Evolutionary conservation across 1,284 basidiomycete genomes (phyloP), one percentile per base, ranked within the genome.

Genomic region (Cutaneotrichosporon cutaneum): DNA sequence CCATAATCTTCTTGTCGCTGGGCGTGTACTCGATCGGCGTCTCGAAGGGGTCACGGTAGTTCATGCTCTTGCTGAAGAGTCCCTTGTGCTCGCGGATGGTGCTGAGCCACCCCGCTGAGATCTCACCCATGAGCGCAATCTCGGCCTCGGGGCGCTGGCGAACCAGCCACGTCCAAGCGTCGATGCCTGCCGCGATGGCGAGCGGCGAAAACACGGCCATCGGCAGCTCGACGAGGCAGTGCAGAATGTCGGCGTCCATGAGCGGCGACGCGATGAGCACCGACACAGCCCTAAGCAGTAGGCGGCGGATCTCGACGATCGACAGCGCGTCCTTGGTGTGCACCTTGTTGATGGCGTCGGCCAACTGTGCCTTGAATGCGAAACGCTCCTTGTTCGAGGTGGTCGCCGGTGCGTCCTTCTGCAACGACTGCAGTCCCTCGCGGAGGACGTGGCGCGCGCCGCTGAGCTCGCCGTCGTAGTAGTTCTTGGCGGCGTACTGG

Each of bases 131-230:
- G 30, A 98, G 79, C 8, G 79, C 88, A 76, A 90, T 83, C 74
- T 89, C 87, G 26, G 86, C 82, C 59, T 87, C 85, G 0, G 92
- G 89, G 59, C 91, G 87, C 73, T 94, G 90, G 18, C 91, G 87
- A 54, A 98, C 90, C 0, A 98, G 83, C 95, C 94, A 98, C 2
- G 90, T 92, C 96, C 96, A 99, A 5, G 92, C 89, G 75, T 97
- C 93, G 55, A 94, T 89, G 0, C 92, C 94, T 1, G 90, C 86
- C 10, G 89, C 85, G 62, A 98, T 86, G 0, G 94, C 86, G 5
- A 90, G 83, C 0, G 94, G 92, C 0, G 91, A 93, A 69, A 94
- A 93, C 4, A 92, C 87, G 59, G 89, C 88, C 70, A 98, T 90
- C 0, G 96, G 96, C 18, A 99, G 80, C 27, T 85, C 85, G 9